phyloP scores from a whole-genome alignment of 2,329 filamentous ascomycete species.

The Paracamarosporium sp. region DNA sequence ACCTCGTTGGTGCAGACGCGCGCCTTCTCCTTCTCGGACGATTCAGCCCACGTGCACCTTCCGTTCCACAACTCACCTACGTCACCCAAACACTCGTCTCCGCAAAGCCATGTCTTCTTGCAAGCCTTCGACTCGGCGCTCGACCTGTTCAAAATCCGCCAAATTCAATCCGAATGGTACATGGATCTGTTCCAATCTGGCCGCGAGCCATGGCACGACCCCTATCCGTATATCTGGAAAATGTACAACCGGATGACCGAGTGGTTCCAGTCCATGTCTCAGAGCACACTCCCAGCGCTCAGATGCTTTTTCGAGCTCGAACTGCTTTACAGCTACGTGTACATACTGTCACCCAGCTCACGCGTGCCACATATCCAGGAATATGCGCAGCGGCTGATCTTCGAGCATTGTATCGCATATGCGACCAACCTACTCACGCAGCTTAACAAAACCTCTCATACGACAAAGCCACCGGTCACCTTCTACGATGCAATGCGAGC shows the following conservation, averaged over 20 bases:
- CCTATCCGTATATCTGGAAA: conserved; percentile 75
- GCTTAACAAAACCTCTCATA: conserved; percentile 58
- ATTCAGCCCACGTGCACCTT: conserved; percentile 81
- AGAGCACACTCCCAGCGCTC: conserved; percentile 68
- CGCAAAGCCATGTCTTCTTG: conserved; percentile 61
- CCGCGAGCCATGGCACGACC: conserved; percentile 70
- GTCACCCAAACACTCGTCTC: conserved; percentile 51
- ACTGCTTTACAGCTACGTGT: conserved; percentile 87
- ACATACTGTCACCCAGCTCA: conserved; percentile 82
- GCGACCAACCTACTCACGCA: conserved; percentile 75
- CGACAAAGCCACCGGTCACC: conserved; percentile 73
- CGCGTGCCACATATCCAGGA: conserved; percentile 75
- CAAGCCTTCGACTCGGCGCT: conserved; percentile 73
- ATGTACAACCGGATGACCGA: conserved; percentile 77
- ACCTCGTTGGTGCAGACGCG: conserved; percentile 88
- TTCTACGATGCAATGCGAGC: conserved; percentile 88
- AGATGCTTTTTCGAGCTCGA: conserved; percentile 85
- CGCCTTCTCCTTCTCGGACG: conserved; percentile 93
- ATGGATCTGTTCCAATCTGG: conserved; percentile 85
- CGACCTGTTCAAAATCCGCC: conserved; percentile 81
- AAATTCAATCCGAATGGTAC: conserved; percentile 87
- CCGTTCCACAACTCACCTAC: conserved; percentile 60
- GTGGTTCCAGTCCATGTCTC: conserved; percentile 81
- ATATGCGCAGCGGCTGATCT: conserved; percentile 80
- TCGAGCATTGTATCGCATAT: conserved; percentile 86